Evolutionary conservation across 2,329 filamentous ascomycete species (phyloP), one percentile per base, ranked within the genome.

Genomic region (Tolypocladium ophioglossoides): DNA sequence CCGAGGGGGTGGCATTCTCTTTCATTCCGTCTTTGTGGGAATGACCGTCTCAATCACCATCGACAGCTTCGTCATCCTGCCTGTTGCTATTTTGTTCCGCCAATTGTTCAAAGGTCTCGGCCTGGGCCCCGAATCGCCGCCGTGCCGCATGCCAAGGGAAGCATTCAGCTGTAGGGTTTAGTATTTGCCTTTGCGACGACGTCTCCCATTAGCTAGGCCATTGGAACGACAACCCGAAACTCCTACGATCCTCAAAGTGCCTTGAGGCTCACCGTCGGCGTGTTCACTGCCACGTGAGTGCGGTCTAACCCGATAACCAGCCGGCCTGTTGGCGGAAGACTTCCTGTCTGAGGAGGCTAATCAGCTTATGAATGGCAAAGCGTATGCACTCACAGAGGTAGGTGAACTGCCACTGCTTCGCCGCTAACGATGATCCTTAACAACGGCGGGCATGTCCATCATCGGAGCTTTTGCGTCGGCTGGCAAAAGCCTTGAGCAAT

Each of bases 21-120:
- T 91, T 66, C 87, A 91, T 70, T 87, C 83, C 57, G 79, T 91
- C 56, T 89, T 89, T 66, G 85, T 89, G 54, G 85, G 85, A 55
- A 86, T 88, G 76, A 86, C 86, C 0, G 71, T 89, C 30, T 85
- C 82, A 30, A 85, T 89, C 58, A 84, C 84, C 22, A 80, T 80
- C 1, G 82, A 86, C 1, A 79, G 83, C 4, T 88, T 87, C 66
- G 68, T 84, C 54, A 74, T 88, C 30, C 76, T 89, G 4, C 74
- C 88, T 9, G 71, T 87, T 50, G 85, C 85, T 57, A 87, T 89
- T 55, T 71, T 84, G 35, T 88, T 89, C 72, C 85, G 88, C 64
- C 85, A 86, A 62, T 84, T 82, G 59, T 86, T 86, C 56, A 82
- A 78, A 62, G 85, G 85, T 55, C 80, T 89, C 4, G 85, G 84